Percentiles rank a stretch among this genome's conserved stretches.
phyloP scores from a whole-genome alignment of 768 basidiomycete genomes.

The Phanerochaete carnosa region DNA sequence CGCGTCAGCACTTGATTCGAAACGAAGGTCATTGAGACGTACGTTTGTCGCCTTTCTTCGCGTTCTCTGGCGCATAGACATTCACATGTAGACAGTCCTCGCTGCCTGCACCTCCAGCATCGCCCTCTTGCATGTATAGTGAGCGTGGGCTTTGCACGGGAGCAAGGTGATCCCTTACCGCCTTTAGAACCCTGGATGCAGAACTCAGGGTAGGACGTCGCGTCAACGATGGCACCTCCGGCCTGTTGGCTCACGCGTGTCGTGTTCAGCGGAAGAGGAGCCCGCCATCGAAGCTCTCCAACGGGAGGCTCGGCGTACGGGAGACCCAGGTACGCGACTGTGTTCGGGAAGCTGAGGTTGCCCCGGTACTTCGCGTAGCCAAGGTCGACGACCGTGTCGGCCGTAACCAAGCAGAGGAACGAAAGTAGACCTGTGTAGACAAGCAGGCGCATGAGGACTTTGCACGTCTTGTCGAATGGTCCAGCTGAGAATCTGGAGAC shows the following conservation, averaged over 20 bases:
- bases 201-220: constrained; percentile 50
- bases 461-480: neutral
- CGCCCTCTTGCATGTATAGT: constrained; percentile 41
- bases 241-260: constrained; percentile 35
- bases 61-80: constrained; percentile 52
- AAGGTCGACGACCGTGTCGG: constrained; percentile 40
- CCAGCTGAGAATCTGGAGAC: neutral
- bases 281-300: constrained; percentile 34
- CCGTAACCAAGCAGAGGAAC: neutral
- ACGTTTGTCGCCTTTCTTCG: constrained; percentile 46
- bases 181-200: constrained; percentile 58
- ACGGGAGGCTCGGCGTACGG: constrained; percentile 37
- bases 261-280: constrained; percentile 50
- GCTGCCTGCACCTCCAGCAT: constrained; percentile 60
- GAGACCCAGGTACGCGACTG: constrained; percentile 49
- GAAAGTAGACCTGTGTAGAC: neutral
- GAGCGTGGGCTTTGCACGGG: neutral
- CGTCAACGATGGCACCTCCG: constrained; percentile 44
- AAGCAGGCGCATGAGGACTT: neutral
- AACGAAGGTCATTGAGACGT: no score
- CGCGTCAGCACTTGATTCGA: no score
- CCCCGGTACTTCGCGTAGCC: constrained; percentile 60
- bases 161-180: constrained; percentile 26
- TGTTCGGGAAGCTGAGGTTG: constrained; percentile 47
- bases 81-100: constrained; percentile 71